Percentiles rank a stretch among this genome's conserved stretches.
phyloP scores from a whole-genome alignment of 2,329 filamentous ascomycete genomes.

The Colletotrichum tropicale region DNA sequence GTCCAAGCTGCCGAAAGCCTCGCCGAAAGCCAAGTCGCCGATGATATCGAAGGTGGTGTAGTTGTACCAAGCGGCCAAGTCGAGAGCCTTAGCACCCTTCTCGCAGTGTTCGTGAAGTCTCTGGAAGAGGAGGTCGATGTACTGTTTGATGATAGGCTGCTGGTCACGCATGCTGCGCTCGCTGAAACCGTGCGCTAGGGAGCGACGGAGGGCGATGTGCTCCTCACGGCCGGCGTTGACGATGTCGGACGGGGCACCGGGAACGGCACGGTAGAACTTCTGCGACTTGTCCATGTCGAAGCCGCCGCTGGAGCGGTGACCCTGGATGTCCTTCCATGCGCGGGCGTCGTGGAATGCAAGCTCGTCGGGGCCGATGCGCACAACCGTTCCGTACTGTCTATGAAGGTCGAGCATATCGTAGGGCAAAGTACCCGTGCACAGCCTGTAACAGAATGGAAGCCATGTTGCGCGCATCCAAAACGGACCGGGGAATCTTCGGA shows the following conservation, averaged over 20 bases:
- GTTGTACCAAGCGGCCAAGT: constrained; percentile 31
- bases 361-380: constrained; percentile 51
- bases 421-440: constrained; percentile 26
- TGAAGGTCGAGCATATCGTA: constrained; percentile 37
- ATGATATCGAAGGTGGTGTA: constrained; percentile 34
- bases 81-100: constrained; percentile 7
- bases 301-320: constrained; percentile 24
- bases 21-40: constrained; percentile 33
- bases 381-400: constrained; percentile 45
- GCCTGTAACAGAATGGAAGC: not conserved
- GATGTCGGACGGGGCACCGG: not conserved
- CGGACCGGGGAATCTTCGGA: constrained; percentile 33
- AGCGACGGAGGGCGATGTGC: constrained; percentile 14
- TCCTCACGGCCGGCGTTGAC: constrained; percentile 20
- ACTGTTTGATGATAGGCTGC: constrained; percentile 33
- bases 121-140: constrained; percentile 42
- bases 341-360: constrained; percentile 44
- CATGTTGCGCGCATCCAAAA: constrained; percentile 12
- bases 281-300: constrained; percentile 16
- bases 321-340: constrained; percentile 46
- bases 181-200: constrained; percentile 26
- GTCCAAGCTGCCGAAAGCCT: constrained; percentile 30
- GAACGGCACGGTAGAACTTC: constrained; percentile 7
- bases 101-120: constrained; percentile 35
- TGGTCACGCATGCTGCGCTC: constrained; percentile 27